Base-by-base conservation (phyloP, 257 asterid species). In the Fraxinus quadrangulata region DNA sequence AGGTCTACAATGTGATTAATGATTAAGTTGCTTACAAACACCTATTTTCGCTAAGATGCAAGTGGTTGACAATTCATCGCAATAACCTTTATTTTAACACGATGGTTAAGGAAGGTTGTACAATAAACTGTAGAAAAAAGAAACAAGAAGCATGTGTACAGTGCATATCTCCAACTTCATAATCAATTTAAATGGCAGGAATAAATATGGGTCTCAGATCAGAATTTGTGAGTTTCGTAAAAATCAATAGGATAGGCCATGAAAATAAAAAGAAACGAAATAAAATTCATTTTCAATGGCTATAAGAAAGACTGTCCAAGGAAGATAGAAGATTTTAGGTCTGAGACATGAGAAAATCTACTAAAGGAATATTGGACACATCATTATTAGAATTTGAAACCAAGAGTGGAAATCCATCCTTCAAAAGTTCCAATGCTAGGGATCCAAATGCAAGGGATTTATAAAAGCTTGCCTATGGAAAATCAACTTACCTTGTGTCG, bases 401-500 rank as follows among this genome's bases (percentile, higher is more conserved):
- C 67, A 59, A 59, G 1, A 21, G 3, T 2, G 26, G 30, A 59
- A 6, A n/a, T 7, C 12, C 67, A 59, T 59, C 28, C 28, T 59
- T 59, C 24, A 59, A 6, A 59, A 59, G 28, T 8, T 21, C 5
- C 11, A 56, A 4, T 19, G 24, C 4, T 59, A 59, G 30, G 67
- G 19, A 77, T 49, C 8, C 65, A 73, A 59, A 73, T 54, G 21
- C 76, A 14, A 6, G 13, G 36, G n/a, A 70, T 24, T 10, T 75
- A 39, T 26, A 69, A 40, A 21, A 49, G 9, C 51, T 73, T 71
- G 51, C 45, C 78, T 73, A 59, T 24, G 19, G 31, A 75, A 40
- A 74, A 78, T 75, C 54, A 16, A 36, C 39, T 77, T 81, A 92
- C 99, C 97, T 91, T 86, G 77, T 83, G 90, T 6, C 77, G 39